phyloP scores from a whole-genome alignment of 2,329 filamentous ascomycete genomes.

The Aspergillus ustus region DNA sequence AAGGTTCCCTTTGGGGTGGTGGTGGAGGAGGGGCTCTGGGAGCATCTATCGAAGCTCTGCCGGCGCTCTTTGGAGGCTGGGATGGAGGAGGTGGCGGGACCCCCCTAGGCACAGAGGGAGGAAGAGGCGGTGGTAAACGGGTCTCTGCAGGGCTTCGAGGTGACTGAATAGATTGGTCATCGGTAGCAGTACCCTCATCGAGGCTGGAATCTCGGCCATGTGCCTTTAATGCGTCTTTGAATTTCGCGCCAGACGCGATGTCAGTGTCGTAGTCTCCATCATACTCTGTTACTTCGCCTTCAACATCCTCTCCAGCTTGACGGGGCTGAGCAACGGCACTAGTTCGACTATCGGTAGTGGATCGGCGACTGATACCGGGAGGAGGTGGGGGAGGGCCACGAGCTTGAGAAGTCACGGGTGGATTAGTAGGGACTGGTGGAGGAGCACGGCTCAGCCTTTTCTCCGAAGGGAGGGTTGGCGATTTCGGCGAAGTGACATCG shows the following conservation, averaged over 20 bases:
- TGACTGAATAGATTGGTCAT: conserved; percentile 58
- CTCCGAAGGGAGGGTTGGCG: conserved; percentile 38
- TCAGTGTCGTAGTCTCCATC: conserved; percentile 98
- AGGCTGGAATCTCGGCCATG: conserved; percentile 77
- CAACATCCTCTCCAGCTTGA: conserved; percentile 63
- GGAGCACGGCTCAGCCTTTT: conserved; percentile 50
- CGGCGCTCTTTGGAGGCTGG: conserved; percentile 57
- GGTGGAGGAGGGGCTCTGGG: conserved; percentile 46
- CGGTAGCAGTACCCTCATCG: conserved; percentile 66
- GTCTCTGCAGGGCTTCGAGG: conserved; percentile 46
- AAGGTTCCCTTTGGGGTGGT: conserved; percentile 52
- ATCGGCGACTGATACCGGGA: conserved; percentile 59
- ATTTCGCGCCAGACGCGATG: conserved; percentile 88
- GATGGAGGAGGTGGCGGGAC: conserved; percentile 69
- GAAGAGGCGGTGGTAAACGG: conserved; percentile 55
- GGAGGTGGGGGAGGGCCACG: conserved; percentile 71
- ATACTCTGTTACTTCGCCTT: conserved; percentile 87
- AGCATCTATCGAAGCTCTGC: conserved; percentile 36
- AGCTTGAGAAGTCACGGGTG: conserved; percentile 52
- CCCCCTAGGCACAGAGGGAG: conserved; percentile 63
- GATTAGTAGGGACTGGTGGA: conserved; percentile 44
- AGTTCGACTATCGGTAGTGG: conserved; percentile 60
- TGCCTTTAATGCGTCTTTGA: conserved; percentile 88
- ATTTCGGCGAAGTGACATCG: conserved; percentile 49
- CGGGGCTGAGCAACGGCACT: conserved; percentile 48